These are phyloP conservation scores for Flaveria brownii DNA, from an alignment of 129 eudicot genomes.

Conservation along the genomic window DNA sequence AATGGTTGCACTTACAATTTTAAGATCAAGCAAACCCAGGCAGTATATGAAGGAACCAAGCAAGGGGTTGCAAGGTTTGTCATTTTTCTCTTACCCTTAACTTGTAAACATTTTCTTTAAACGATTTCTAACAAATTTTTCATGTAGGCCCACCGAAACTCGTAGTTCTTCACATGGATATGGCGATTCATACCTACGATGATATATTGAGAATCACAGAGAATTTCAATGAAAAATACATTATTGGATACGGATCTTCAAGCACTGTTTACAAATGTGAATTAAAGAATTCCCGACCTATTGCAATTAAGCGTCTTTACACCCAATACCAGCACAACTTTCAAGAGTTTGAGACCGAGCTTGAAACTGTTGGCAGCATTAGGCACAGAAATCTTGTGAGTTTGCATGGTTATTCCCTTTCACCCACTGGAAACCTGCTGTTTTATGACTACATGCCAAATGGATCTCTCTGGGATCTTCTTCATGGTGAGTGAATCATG, in stretches of 20 bases:
- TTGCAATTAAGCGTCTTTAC: constrained; percentile 89
- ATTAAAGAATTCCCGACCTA: constrained; percentile 71
- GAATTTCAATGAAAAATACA: constrained; percentile 68
- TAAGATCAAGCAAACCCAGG: constrained; percentile 56
- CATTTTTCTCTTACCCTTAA: not conserved
- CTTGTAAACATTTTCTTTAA: not conserved
- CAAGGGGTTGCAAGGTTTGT: constrained; percentile 55
- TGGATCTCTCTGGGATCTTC: constrained; percentile 94
- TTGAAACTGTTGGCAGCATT: constrained; percentile 76
- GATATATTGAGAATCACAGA: constrained; percentile 83
- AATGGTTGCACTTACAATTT: constrained; percentile 51
- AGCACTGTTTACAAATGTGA: constrained; percentile 85
- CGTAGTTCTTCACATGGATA: constrained; percentile 75
- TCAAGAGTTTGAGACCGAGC: constrained; percentile 81
- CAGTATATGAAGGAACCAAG: constrained; percentile 40
- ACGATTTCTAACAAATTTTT: not conserved
- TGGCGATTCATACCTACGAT: constrained; percentile 85
- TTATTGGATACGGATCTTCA: constrained; percentile 91
- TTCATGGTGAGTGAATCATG: constrained; percentile 60
- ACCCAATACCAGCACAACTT: constrained; percentile 56
- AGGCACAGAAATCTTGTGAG: constrained; percentile 83
- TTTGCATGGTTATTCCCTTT: constrained; percentile 79
- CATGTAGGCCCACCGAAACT: constrained; percentile 67
- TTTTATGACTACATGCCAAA: constrained; percentile 94
- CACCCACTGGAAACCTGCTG: constrained; percentile 76